Conservation (phyloP, 2,329 filamentous ascomycete genomes). For the Colletotrichum horii region DNA sequence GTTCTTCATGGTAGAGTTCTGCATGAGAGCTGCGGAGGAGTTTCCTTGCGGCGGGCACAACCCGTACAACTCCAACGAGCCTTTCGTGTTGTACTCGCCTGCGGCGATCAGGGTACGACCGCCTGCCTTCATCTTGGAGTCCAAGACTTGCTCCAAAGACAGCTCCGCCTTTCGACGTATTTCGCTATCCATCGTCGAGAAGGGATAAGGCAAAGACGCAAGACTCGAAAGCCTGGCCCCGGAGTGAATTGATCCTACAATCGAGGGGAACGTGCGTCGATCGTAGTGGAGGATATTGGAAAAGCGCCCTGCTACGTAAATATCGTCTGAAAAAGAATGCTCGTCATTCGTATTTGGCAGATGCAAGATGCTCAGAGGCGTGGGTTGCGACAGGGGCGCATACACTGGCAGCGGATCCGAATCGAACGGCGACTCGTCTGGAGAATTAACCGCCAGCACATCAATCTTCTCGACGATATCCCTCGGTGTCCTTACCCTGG, state of each 20-base stretch:
- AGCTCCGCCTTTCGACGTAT: slow-evolving; percentile 60
- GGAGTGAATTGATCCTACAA: slow-evolving; percentile 81
- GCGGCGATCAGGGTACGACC: slow-evolving; percentile 78
- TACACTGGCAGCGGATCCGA: slow-evolving; percentile 61
- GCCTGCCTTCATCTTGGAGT: slow-evolving; percentile 55
- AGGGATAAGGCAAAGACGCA: slow-evolving; percentile 71
- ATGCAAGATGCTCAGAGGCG: slow-evolving; percentile 83
- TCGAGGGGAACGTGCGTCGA: slow-evolving; percentile 78
- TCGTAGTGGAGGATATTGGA: slow-evolving; percentile 90
- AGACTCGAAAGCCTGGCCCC: slow-evolving; percentile 80
- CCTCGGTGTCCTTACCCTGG: slow-evolving; percentile 33
- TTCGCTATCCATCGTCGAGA: slow-evolving; percentile 67
- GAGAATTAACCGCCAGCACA: slow-evolving; percentile 18
- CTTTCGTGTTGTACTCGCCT: slow-evolving; percentile 91
- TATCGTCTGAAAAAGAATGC: slow-evolving; percentile 71
- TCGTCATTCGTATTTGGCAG: slow-evolving; percentile 61
- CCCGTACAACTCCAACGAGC: slow-evolving; percentile 86
- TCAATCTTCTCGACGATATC: slow-evolving; percentile 28
- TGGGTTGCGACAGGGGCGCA: slow-evolving; percentile 78
- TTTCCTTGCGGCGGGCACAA: slow-evolving; percentile 39
- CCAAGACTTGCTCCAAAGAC: slow-evolving; percentile 57
- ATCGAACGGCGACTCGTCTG: slow-evolving; percentile 51
- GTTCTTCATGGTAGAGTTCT: slow-evolving; percentile 69
- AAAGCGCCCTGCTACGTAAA: slow-evolving; percentile 89
- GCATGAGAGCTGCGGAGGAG: slow-evolving; percentile 26